Percentiles rank a stretch among this genome's conserved stretches.
These are phyloP conservation scores for Lachancea fermentati DNA, from an alignment of 805 yeast species.

Conservation along the genomic window DNA sequence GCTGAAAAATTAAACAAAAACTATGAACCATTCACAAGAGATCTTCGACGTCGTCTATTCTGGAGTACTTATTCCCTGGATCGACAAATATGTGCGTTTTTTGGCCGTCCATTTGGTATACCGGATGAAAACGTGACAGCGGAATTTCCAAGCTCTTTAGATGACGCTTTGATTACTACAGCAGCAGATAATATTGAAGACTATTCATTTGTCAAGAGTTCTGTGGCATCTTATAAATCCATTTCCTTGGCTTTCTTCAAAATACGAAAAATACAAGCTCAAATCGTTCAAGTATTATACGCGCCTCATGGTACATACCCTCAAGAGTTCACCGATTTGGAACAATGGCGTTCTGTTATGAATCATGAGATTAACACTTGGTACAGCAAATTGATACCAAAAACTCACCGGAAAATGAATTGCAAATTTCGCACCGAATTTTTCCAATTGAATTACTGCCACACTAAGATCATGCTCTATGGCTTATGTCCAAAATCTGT, in stretches of 20 bases:
- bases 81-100: constrained; percentile 77
- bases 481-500: constrained; percentile 73
- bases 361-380: constrained; percentile 52
- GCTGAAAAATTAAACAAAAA: constrained; percentile 45
- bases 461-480: constrained; percentile 62
- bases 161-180: constrained; percentile 56
- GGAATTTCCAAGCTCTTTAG: constrained; percentile 65
- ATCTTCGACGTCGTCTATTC: constrained; percentile 68
- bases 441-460: constrained; percentile 71
- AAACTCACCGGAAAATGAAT: constrained; percentile 53
- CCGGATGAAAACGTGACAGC: constrained; percentile 76
- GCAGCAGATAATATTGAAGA: constrained; percentile 35
- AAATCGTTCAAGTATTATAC: constrained; percentile 65
- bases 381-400: constrained; percentile 50
- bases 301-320: constrained; percentile 66
- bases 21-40: constrained; percentile 52
- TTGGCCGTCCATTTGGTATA: constrained; percentile 84
- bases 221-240: constrained; percentile 57
- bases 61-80: constrained; percentile 90
- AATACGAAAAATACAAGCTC: constrained; percentile 71
- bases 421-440: constrained; percentile 69
- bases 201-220: constrained; percentile 34
- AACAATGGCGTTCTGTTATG: constrained; percentile 60
- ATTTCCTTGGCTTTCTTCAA: constrained; percentile 63
- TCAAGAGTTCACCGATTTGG: constrained; percentile 45